Conservation (phyloP, 164 flowering plant species). For the Kalanchoe fedtschenkoi region DNA sequence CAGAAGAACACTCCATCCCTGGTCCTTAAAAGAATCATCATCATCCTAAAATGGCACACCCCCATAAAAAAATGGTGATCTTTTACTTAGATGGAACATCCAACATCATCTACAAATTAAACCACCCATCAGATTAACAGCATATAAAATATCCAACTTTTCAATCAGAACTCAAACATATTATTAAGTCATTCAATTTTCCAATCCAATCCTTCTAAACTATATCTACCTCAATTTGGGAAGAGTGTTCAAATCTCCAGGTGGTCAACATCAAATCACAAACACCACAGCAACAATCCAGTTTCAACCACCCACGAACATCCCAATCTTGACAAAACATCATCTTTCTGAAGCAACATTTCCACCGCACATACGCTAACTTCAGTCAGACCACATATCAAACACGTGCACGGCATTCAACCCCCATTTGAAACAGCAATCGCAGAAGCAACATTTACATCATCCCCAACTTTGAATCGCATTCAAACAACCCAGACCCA, state of each 20-base stretch:
- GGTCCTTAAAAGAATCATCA: neutral
- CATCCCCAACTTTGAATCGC: neutral
- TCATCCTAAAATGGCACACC: neutral
- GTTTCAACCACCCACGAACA: neutral
- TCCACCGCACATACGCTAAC: neutral
- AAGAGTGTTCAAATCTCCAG: neutral
- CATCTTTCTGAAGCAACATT: neutral
- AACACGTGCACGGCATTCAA: neutral
- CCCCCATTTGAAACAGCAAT: no score
- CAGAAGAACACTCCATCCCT: neutral
- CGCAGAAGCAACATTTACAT: neutral
- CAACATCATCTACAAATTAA: neutral
- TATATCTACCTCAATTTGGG: neutral
- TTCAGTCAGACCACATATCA: neutral
- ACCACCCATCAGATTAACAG: neutral
- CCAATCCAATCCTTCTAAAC: neutral
- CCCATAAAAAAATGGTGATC: no score
- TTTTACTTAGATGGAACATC: neutral
- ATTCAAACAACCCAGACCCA: neutral
- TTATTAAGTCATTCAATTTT: neutral
- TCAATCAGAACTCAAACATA: neutral
- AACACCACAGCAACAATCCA: neutral
- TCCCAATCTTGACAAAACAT: neutral
- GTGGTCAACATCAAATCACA: neutral
- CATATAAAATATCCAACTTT: neutral